phyloP scores from a whole-genome alignment of 306 rosid genomes.

The Lathyrus tuberosus region DNA sequence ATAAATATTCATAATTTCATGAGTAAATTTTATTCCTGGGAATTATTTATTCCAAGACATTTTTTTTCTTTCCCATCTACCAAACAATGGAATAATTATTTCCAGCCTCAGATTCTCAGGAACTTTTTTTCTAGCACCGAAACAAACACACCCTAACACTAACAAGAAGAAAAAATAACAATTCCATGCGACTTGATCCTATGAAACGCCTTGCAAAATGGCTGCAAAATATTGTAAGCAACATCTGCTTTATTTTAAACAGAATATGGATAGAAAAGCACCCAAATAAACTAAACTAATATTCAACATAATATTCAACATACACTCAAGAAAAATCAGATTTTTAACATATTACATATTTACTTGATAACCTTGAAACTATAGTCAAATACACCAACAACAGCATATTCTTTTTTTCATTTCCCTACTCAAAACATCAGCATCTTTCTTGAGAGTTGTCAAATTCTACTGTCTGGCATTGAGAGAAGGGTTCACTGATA shows the following conservation, averaged over 20 bases:
- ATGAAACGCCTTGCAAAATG: not conserved
- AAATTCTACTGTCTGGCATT: not conserved
- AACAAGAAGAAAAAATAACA: too few relatives aligned
- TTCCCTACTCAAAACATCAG: not conserved
- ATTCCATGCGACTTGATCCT: not conserved
- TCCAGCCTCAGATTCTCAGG: too few relatives aligned
- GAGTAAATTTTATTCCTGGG: too few relatives aligned
- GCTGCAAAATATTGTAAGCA: not conserved
- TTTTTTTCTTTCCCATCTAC: too few relatives aligned
- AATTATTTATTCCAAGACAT: too few relatives aligned
- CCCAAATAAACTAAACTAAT: not conserved
- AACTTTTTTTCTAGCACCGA: too few relatives aligned
- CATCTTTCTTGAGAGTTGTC: not conserved
- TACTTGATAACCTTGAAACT: not conserved
- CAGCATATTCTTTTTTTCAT: constrained; percentile 4
- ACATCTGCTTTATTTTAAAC: not conserved
- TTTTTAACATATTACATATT: constrained; percentile 19
- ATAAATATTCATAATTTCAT: too few relatives aligned
- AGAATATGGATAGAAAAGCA: not conserved
- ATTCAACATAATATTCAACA: not conserved
- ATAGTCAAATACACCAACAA: constrained; percentile 12
- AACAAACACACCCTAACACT: too few relatives aligned
- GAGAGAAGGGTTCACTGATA: constrained; percentile 14
- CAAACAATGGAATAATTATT: too few relatives aligned
- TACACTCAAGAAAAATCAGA: not conserved